A percentile compares a stretch with the other conserved stretches of the same genome.
Evolutionary conservation across 805 yeast genomes (phyloP).

Genomic region (Metschnikowia proteae): DNA sequence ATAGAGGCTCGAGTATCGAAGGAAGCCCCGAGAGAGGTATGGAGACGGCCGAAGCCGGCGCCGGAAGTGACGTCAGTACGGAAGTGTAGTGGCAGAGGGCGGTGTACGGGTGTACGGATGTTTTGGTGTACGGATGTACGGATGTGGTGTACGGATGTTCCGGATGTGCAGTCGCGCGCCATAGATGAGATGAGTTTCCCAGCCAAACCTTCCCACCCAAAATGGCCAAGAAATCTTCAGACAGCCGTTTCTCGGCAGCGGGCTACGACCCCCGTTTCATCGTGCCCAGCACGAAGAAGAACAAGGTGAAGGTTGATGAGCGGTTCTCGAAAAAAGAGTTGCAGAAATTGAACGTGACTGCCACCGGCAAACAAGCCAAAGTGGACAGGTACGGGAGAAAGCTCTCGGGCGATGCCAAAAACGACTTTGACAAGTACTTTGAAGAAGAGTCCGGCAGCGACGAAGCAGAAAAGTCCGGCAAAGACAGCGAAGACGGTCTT

Average conservation of each 20-base stretch:
- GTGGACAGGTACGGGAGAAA: slow-evolving; percentile 89
- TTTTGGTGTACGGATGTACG: no score
- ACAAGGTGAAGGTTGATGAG: slow-evolving; percentile 77
- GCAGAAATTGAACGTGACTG: slow-evolving; percentile 41
- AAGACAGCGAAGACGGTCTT: slow-evolving; percentile 15
- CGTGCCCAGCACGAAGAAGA: slow-evolving; percentile 62
- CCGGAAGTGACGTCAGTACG: no score
- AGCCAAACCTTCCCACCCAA: not conserved
- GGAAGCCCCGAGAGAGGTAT: no score
- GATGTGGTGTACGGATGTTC: not conserved
- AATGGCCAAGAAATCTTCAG: slow-evolving; percentile 28
- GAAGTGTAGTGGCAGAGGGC: no score
- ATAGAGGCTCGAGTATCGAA: no score
- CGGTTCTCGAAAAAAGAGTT: slow-evolving; percentile 72
- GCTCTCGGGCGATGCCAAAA: slow-evolving; percentile 41
- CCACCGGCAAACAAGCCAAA: slow-evolving; percentile 53
- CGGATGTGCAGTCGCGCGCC: not conserved
- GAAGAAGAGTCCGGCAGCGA: slow-evolving; percentile 36
- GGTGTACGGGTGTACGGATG: no score
- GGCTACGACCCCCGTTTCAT: slow-evolving; percentile 88
- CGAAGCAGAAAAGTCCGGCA: slow-evolving; percentile 17
- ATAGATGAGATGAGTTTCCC: slow-evolving; percentile 2
- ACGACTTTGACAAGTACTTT: slow-evolving; percentile 52
- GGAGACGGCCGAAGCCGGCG: no score
- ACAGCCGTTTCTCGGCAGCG: slow-evolving; percentile 74